phyloP scores from a whole-genome alignment of 805 yeast species.

The Myxozyma lipomycoides region DNA sequence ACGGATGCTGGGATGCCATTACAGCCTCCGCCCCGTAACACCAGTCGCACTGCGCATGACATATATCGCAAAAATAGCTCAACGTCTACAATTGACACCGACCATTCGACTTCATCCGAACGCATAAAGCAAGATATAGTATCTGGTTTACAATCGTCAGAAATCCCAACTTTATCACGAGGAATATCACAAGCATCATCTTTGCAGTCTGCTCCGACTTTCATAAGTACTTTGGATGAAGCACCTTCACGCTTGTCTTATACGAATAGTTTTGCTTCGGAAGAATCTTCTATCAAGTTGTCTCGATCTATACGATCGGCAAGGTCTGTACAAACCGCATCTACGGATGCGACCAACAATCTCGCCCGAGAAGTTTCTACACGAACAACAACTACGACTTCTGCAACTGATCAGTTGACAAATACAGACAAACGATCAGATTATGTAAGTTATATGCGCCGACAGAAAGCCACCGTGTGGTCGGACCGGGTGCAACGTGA shows the following conservation, averaged over 20 bases:
- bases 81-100: no score
- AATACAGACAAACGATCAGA: slow-evolving; percentile 6
- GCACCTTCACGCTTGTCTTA: no score
- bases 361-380: background rate
- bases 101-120: background rate
- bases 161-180: no score
- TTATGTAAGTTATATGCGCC: slow-evolving; percentile 20
- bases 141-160: no score
- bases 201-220: no score
- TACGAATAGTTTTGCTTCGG: no score
- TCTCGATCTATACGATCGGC: background rate
- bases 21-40: background rate
- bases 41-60: background rate
- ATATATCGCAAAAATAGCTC: background rate
- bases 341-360: background rate
- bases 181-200: no score
- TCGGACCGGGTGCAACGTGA: slow-evolving; percentile 14
- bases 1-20: background rate
- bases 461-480: slow-evolving; percentile 26
- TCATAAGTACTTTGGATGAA: no score
- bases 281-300: no score
- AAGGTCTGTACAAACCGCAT: background rate
- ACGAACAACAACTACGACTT: background rate
- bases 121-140: no score
- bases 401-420: background rate